phyloP scores from a whole-genome alignment of 2,329 filamentous ascomycete species.

The Cryoendolithus antarcticus region DNA sequence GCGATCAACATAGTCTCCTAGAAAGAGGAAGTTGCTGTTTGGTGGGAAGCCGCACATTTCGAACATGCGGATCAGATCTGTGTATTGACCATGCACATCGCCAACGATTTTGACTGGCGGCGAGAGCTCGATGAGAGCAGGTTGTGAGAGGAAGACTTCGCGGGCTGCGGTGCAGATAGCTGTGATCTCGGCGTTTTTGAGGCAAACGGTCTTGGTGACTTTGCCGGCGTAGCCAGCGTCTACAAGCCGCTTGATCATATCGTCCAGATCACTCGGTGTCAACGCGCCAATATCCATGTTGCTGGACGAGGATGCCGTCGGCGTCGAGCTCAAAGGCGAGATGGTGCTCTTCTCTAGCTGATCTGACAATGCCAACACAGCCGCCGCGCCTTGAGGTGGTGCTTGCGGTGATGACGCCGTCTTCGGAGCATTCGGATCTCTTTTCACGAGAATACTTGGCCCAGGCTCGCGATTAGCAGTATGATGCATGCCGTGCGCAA shows the following conservation, averaged over 20 bases:
- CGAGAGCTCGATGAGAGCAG: conserved; percentile 79
- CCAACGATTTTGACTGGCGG: conserved; percentile 97
- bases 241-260: conserved; percentile 88
- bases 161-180: conserved; percentile 83
- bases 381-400: conserved; percentile 16
- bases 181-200: conserved; percentile 95
- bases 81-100: conserved; percentile 93
- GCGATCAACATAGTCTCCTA: conserved; percentile 92
- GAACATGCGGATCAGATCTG: conserved; percentile 89
- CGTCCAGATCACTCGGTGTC: conserved; percentile 86
- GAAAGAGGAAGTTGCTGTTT: conserved; percentile 80
- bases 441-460: conserved; percentile 80
- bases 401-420: conserved; percentile 2
- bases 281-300: conserved; percentile 77
- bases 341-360: conserved; percentile 3
- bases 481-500: conserved; percentile 37
- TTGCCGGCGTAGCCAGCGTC: conserved; percentile 95
- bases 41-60: conserved; percentile 98
- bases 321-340: conserved; percentile 3
- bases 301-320: conserved; percentile 48
- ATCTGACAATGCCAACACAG: conserved; percentile 14
- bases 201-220: conserved; percentile 90
- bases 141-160: conserved; percentile 83
- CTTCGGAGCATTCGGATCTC: conserved; percentile 40
- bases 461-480: conserved; percentile 53